Base-by-base conservation (phyloP, 2,329 filamentous ascomycete genomes). In the Penicillium glabrum region DNA sequence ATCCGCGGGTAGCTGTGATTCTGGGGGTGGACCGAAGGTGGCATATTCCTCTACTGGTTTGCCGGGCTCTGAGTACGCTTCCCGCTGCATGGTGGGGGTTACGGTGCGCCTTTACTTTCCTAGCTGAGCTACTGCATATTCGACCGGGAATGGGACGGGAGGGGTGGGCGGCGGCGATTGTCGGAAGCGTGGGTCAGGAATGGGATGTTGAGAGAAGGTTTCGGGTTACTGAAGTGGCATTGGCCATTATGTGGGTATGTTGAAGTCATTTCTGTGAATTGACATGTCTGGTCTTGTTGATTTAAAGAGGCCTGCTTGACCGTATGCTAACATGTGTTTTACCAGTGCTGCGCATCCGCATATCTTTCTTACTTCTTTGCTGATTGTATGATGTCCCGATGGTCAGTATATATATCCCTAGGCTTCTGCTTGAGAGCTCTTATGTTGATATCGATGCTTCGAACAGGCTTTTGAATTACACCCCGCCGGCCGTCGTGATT, bases 341-440 rank as follows among this genome's bases (percentile, higher is more conserved):
- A 7, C n/a, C 27, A 61, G 89, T 91, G 89, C 77, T 86, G 84
- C 68, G 87, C 89, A 57, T 90, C 88, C 21, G 89, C 87, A 53
- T 91, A 91, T 73, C 82, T 92, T 58, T 89, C 88, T 50, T 93
- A 91, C 74, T 90, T 91, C 78, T 93, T 93, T 71, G 90, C 89
- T 56, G 89, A 93, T 75, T 91, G 89, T 74, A 83, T 93, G 67
- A 92, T 93, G 89, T 91, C 89, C 60, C 81, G 90, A 75, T 93
- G 89, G 88, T 90, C 69, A 45, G 81, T 75, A 21, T 46, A 44
- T 19, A 31, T 39, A 8, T 23, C 1, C 13, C 16, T 13, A 41
- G 33, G 29, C 31, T 45, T n/a, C 14, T 31, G 53, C n/a, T 7
- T 47, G 43, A 7, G 39, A 21, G 23, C 19, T 44, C 33, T 5